Evolutionary conservation across 2,329 filamentous ascomycete species (phyloP), one percentile per base, ranked within the genome.

Genomic region (Clarireedia paspali): DNA sequence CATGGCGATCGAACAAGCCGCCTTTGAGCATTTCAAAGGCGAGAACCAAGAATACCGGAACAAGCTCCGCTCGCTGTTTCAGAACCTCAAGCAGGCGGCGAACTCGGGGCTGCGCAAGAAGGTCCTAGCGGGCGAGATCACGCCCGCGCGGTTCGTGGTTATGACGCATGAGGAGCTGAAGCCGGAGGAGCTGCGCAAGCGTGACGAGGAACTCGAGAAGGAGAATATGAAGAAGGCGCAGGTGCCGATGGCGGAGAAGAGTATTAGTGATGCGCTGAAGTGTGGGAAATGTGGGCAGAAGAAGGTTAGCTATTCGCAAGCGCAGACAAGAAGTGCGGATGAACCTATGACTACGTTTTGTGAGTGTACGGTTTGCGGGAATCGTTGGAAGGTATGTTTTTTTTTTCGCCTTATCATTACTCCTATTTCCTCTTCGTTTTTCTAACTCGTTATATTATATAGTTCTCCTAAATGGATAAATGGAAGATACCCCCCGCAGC

Each of bases 151-250:
- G 38, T 95, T 99, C 65, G 91, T 96, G 56, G 75, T 77, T 66
- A 96, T 99, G 94, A 82, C 84, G 7, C 85, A 89, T 65, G 88
- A 96, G 55, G 92, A 97, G 71, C 82, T 99, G 70, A 95, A 95
- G 76, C 94, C 88, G 48, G 86, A 85, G 50, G 85, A 94, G 71
- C 87, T 89, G 72, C 83, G 85, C 59, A 83, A 83, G 65, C 82
- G 86, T 68, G 91, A 96, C 64, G 76, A 81, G 64, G 83, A 84
- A 70, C 79, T 96, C 50, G 80, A 91, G 70, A 84, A 88, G 73
- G 90, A 96, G 74, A 99, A 99, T 73, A 91, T 97, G 88, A 91
- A 91, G 76, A 90, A 92, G 73, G 90, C 94, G 1, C 95, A 97
- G 84, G 91, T 95, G 10, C 89, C 92, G 56, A 88, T 91, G 78